Evolutionary conservation across 352 stramenopile species (phyloP).

Genomic region (Phytopythium montanum): DNA sequence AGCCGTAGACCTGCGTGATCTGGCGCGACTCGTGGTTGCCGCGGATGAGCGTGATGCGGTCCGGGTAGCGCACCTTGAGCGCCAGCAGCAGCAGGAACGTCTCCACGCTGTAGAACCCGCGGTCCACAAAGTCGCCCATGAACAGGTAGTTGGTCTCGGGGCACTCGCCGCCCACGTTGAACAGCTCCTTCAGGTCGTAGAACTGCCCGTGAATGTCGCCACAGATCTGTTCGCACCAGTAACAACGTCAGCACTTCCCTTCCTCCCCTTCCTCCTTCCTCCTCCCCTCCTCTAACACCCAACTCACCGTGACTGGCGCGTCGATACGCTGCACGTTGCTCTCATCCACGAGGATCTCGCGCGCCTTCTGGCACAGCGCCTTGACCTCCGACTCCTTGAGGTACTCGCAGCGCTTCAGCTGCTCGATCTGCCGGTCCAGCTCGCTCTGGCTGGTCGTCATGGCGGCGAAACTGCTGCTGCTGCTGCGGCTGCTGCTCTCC

Average conservation of each 20-base stretch:
- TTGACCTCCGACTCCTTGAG: slow-evolving; percentile 98
- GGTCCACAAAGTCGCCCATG: slow-evolving; percentile 99
- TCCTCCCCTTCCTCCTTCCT: too few species aligned
- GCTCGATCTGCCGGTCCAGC: slow-evolving; percentile 85
- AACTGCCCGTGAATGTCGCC: slow-evolving; percentile 99
- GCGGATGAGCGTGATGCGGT: slow-evolving; percentile 97
- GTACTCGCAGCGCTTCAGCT: slow-evolving; percentile 97
- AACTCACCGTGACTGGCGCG: slow-evolving; percentile 96
- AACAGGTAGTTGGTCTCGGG: slow-evolving; percentile 99
- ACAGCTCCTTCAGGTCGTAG: slow-evolving; percentile 98
- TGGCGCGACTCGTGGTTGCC: slow-evolving; percentile 79
- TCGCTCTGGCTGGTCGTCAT: slow-evolving; percentile 85
- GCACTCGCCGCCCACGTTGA: slow-evolving; percentile 98
- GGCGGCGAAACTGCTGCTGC: not conserved
- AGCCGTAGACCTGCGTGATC: slow-evolving; percentile 85
- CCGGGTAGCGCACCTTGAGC: slow-evolving; percentile 98
- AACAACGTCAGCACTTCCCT: not conserved
- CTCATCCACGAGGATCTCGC: slow-evolving; percentile 99
- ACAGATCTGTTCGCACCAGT: slow-evolving; percentile 88
- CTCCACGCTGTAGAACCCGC: slow-evolving; percentile 99
- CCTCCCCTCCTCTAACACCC: too few species aligned
- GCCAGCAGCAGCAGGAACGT: slow-evolving; percentile 98
- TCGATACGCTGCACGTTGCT: slow-evolving; percentile 99
- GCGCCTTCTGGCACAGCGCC: slow-evolving; percentile 95
- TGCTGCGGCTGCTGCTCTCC: not conserved